phyloP scores from a whole-genome alignment of 2,329 filamentous ascomycete genomes.

The Arthrobotrys sphaeroides region DNA sequence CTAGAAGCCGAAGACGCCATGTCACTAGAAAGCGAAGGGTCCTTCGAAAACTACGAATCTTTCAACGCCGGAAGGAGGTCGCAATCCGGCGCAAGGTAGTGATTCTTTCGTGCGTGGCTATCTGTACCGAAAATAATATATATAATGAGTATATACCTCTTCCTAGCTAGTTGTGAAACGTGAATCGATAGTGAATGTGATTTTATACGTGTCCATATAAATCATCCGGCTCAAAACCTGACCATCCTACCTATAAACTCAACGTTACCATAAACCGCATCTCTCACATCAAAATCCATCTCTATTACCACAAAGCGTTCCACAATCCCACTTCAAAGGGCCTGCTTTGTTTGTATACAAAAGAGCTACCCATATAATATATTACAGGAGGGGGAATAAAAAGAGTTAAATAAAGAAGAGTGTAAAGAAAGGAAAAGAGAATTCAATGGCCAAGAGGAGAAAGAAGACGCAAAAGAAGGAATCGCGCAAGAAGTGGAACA shows the following conservation, averaged over 20 bases:
- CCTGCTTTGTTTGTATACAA: constrained; percentile 5
- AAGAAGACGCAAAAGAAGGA: neutral
- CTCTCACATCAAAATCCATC: neutral
- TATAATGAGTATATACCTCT: no score
- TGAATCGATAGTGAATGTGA: no score
- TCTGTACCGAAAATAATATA: no score
- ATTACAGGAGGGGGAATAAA: constrained; percentile 14
- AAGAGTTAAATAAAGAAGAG: neutral
- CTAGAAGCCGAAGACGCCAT: neutral
- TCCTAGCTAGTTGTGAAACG: no score
- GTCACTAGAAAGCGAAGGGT: neutral
- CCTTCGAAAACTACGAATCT: neutral
- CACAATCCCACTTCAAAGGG: neutral
- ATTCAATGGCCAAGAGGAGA: neutral
- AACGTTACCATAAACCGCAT: neutral
- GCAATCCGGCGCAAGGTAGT: neutral
- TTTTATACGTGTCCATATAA: no score
- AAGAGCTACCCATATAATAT: constrained; percentile 32
- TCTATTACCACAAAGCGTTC: neutral
- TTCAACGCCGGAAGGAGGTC: neutral
- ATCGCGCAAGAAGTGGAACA: neutral
- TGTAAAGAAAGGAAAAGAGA: neutral
- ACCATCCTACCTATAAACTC: no score
- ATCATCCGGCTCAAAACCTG: no score
- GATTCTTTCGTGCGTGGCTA: no score